Base-by-base conservation (phyloP, 129 eudicot genomes). In the Flaveria bidentis region DNA sequence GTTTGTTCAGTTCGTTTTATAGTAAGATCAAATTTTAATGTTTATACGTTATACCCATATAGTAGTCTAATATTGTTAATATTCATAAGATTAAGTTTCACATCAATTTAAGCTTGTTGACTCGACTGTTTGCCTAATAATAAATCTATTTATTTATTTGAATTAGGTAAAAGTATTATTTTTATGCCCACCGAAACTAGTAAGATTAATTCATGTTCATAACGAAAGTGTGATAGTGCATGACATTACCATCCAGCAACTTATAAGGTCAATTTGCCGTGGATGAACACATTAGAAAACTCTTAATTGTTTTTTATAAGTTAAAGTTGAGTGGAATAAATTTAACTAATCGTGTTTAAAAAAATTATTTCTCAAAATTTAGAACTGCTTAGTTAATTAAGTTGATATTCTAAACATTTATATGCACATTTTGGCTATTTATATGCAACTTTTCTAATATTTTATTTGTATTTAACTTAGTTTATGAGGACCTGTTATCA, bases 191-290 rank as follows among this genome's bases (percentile, higher is more conserved):
- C 13, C 9, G 14, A 46, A 33, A 72, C 22, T 57, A 36, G 11
- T 33, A 18, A 56, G 10, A 45, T 2, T 1, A 2, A 71, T 11
- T 58, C 26, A 23, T 3, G 16, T 58, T 74, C 78, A 74, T 60
- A 15, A 74, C 69, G 16, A 74, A 58, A 30, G 78, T 58, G 69
- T 74, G 78, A 74, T 74, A 58, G 7, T 73, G 46, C 12, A 39
- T 22, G 20, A 46, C 56, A 11, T 68, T 44, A 68, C 73, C 73
- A 68, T 22, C 18, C 36, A 36, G 52, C 72, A 67, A 67, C 47
- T 36, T 60, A 25, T 60, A 60, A 23, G 39, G 67, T 60, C n/a
- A 25, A 23, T 23, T 60, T 60, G 67, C 8, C 67, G 42, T 60
- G 67, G 41, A 25, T 25, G 41, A 25, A 60, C 67, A 25, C 1